Conservation (phyloP, 345 rosid species). For the Lagerstroemia speciosa region DNA sequence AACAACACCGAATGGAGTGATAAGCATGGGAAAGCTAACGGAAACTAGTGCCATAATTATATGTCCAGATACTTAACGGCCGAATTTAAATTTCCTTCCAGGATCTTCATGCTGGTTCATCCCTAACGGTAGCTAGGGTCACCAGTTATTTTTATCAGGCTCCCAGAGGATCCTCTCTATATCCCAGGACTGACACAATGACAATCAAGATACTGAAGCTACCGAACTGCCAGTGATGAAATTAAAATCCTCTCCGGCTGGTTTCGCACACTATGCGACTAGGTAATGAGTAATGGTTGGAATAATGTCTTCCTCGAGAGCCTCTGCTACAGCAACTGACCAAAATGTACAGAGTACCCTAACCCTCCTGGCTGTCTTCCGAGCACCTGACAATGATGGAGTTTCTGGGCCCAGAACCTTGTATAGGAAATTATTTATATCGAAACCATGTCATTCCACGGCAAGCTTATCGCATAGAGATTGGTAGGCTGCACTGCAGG, state of each 20-base stretch:
- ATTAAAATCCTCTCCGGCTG: not conserved
- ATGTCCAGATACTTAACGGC: not conserved
- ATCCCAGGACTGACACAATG: not conserved
- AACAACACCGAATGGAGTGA: too few relatives aligned
- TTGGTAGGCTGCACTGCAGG: constrained; percentile 69
- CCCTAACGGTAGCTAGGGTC: not conserved
- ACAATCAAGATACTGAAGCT: not conserved
- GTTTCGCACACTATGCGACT: not conserved
- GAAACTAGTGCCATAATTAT: not conserved
- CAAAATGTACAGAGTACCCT: not conserved
- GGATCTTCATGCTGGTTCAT: not conserved
- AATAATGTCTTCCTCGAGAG: not conserved
- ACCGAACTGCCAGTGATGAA: not conserved
- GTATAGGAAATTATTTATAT: not conserved
- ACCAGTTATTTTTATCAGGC: not conserved
- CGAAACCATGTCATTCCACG: constrained; percentile 18
- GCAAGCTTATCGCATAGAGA: constrained; percentile 61
- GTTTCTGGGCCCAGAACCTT: not conserved
- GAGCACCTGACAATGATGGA: not conserved
- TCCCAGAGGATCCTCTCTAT: not conserved
- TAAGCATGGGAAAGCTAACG: not conserved
- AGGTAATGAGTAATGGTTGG: not conserved
- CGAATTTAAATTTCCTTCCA: not conserved
- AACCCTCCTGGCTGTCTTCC: not conserved
- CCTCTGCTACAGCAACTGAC: not conserved